Base-by-base conservation (phyloP, 768 basidiomycete genomes). In the Boletus tomentosulus region DNA sequence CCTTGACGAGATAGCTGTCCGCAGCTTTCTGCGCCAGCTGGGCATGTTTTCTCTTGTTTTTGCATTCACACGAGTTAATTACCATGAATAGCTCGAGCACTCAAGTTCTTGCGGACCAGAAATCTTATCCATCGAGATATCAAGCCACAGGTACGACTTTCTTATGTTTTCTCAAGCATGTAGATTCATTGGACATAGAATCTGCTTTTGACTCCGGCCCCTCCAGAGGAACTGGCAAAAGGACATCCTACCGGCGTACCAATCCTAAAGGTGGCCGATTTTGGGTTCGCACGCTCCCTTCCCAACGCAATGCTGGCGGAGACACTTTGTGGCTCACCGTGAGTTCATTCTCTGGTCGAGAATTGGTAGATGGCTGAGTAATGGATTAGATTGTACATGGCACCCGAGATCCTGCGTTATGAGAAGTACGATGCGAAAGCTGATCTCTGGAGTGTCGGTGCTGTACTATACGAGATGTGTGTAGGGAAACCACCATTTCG, bases 351-450 rank as follows among this genome's bases (percentile, higher is more conserved):
- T 27, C 48, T 38, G 24, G 1, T 44, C 25, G 22, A 30, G 10
- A 28, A 16, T 3, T 42, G 43, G 46, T 47, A 19, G 11, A 34
- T 48, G 44, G 30, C 48, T 58, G 42, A 57, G 2, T 24, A 37
- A 22, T 24, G 19, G 7, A 30, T 6, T 52, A 94, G 92, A 46
- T 73, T 99, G 30, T 99, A 99, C 73, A 99, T 98, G 97, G 97
- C 97, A 0, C 97, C 97, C 0, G 97, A 99, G 72, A 98, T 99
- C 62, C 75, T 99, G 11, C 84, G 91, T 15, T 97, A 97, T 68
- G 88, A 98, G 73, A 95, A 95, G 67, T 98, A 99, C 71, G 94
- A 97, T 68, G 95, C 95, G 19, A 96, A 93, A 68, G 97, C 92
- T 11, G 97, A 99, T 67, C 78, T 99, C 2, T 99, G 97, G 97